These are phyloP conservation scores for Aspergillus taichungensis DNA, from an alignment of 495 filamentous ascomycete species.

Conservation along the genomic window DNA sequence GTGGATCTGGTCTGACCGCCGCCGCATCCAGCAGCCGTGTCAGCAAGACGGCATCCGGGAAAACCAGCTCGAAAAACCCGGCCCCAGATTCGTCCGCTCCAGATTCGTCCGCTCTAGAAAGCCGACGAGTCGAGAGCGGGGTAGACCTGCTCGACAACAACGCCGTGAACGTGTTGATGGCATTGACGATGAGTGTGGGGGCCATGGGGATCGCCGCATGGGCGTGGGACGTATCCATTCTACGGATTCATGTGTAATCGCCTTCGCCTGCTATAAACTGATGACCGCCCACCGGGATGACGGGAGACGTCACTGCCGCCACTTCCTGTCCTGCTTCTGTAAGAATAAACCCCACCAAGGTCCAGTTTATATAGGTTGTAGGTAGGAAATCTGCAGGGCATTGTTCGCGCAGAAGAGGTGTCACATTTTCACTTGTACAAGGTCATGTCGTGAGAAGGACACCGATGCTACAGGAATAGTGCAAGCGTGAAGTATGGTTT, in stretches of 20 bases:
- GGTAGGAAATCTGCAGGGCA: no score
- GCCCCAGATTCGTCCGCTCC: constrained; percentile 18
- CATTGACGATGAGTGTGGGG: constrained; percentile 64
- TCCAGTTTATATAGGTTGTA: no score
- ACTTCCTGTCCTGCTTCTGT: background rate
- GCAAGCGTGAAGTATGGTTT: no score
- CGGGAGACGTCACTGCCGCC: background rate
- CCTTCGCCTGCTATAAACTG: background rate
- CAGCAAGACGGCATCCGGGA: background rate
- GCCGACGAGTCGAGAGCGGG: constrained; percentile 63
- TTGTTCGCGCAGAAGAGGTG: no score
- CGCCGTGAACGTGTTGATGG: constrained; percentile 87
- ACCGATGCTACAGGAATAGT: no score
- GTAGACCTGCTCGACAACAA: constrained; percentile 85
- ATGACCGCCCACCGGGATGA: no score
- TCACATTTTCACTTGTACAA: no score
- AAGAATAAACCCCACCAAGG: no score
- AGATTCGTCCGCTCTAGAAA: constrained; percentile 45
- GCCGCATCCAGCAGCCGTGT: background rate
- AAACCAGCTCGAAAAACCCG: background rate
- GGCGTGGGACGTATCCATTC: constrained; percentile 30
- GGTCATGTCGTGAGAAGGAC: no score
- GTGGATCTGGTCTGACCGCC: constrained; percentile 4
- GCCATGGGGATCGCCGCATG: constrained; percentile 56
- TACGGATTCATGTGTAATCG: constrained; percentile 3